These are phyloP conservation scores for Phytophthora cajani DNA, from an alignment of 352 stramenopile genomes.

Conservation along the genomic window DNA sequence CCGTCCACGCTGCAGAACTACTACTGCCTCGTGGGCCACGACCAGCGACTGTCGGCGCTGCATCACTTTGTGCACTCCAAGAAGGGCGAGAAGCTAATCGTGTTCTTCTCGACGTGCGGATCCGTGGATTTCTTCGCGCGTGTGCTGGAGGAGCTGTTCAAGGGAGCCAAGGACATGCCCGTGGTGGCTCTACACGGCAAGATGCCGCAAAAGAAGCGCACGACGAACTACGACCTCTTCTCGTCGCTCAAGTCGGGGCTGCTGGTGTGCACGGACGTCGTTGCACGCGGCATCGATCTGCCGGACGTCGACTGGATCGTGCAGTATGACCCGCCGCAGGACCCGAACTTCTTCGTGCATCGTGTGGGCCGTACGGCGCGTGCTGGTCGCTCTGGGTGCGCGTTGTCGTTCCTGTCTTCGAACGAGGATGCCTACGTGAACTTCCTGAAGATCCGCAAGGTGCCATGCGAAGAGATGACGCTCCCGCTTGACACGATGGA, in stretches of 20 bases:
- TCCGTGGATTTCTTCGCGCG: conserved; percentile 98
- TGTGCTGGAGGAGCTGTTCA: conserved; percentile 87
- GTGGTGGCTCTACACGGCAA: conserved; percentile 94
- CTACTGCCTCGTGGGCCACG: conserved; percentile 94
- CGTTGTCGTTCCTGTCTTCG: conserved; percentile 95
- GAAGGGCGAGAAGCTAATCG: conserved; percentile 92
- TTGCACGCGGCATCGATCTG: conserved; percentile 98
- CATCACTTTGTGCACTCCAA: conserved; percentile 94
- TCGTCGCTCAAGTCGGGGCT: conserved; percentile 69
- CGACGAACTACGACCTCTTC: conserved; percentile 79
- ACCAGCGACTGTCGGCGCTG: conserved; percentile 95
- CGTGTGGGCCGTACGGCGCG: conserved; percentile 97
- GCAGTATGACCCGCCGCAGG: conserved; percentile 97
- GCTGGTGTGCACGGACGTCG: conserved; percentile 99
- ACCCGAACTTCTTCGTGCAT: conserved; percentile 99
- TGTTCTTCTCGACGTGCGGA: conserved; percentile 99
- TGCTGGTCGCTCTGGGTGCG: conserved; percentile 92
- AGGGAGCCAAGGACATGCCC: conserved; percentile 41
- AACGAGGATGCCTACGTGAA: conserved; percentile 98
- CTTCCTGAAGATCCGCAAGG: conserved; percentile 94
- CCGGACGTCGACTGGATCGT: conserved; percentile 99
- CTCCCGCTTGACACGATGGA: conserved; percentile 69
- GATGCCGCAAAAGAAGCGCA: conserved; percentile 93
- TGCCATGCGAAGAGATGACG: conserved; percentile 89
- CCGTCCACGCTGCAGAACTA: conserved; percentile 92